Evolutionary conservation across 257 asterid species (phyloP), one percentile per base, ranked within the genome.

Genomic region (Capsicum rhomboideum): DNA sequence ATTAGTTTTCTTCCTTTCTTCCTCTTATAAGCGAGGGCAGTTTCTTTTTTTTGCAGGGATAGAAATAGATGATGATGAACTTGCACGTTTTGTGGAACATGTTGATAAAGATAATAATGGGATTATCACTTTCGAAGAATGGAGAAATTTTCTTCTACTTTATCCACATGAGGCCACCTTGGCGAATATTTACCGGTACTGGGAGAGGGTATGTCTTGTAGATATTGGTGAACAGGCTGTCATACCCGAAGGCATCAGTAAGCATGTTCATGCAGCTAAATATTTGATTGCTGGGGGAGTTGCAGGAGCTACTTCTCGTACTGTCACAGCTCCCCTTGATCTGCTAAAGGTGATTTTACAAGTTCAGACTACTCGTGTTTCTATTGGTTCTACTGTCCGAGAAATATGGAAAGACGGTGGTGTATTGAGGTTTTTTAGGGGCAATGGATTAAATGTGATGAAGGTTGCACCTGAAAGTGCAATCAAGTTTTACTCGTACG

Each of bases 401-500:
- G 90, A 53, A 49, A 89, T 97, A 82, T 94, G 94, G 98, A 91
- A 83, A 20, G 98, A 97, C 18, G 97, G 98, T 82, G 91, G 94
- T 1, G 66, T 89, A 71, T 84, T 87, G 80, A 97, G 95, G 9
- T 97, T 95, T 85, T 97, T 97, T 68, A 86, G 99, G 56, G 99
- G 99, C 54, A 97, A 97, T 59, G 99, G 99, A 63, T 53, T 97
- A 85, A 97, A 97, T 74, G 97, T 95, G 42, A 66, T 97, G 85
- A 97, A 97, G 88, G 99, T 97, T 87, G 97, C 99, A 71, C 99
- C 99, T 28, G 99, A 97, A 88, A 97, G 99, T 87, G 99, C 99
- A 79, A 95, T 95, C 86, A 95, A 93, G 90, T 95, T 97, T 84
- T 97, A 97, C 85, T 83, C 95, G 14, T 97, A 95, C 0, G 99